Percentiles rank a stretch among this genome's conserved stretches.
phyloP scores from a whole-genome alignment of 2,329 filamentous ascomycete genomes.

The Botryotinia narcissicola region DNA sequence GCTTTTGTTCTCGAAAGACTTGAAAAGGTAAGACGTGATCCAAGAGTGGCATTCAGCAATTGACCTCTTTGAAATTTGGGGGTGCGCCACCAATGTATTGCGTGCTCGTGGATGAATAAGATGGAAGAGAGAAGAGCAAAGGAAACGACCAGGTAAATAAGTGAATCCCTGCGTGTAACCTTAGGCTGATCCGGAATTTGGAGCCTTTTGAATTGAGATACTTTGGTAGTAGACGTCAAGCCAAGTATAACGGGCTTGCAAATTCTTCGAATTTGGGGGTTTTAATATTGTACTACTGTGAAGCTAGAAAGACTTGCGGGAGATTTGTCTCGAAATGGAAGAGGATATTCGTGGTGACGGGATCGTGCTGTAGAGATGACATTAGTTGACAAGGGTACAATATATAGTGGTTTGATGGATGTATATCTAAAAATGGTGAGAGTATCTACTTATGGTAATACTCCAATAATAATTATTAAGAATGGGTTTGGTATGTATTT shows the following conservation, averaged over 20 bases:
- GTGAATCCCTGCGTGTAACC: constrained; percentile 5
- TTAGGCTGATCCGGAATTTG: neutral
- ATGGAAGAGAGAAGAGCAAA: constrained; percentile 15
- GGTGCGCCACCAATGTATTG: constrained; percentile 20
- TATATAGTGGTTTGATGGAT: neutral
- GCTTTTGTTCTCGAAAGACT: constrained; percentile 14
- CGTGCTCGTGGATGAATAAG: constrained; percentile 21
- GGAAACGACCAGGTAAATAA: neutral
- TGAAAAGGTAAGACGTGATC: constrained; percentile 17
- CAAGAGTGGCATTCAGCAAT: constrained; percentile 11
- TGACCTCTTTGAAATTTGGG: constrained; percentile 9
- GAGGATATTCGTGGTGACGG: constrained; percentile 17
- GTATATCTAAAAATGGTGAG: neutral
- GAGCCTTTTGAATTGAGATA: constrained; percentile 2
- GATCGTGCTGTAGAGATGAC: neutral
- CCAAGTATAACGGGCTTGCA: constrained; percentile 2
- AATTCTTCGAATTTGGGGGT: constrained; percentile 6
- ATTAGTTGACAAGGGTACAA: neutral
- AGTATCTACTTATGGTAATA: neutral
- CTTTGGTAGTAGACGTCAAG: neutral
- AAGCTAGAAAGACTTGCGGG: constrained; percentile 3
- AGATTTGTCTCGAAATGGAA: constrained; percentile 9
- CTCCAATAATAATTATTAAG: neutral
- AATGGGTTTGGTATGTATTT: neutral
- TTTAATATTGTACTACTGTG: neutral